Percentiles rank a stretch among this genome's conserved stretches.
phyloP scores from a whole-genome alignment of 306 rosid genomes.

The Gleditsia sinensis region DNA sequence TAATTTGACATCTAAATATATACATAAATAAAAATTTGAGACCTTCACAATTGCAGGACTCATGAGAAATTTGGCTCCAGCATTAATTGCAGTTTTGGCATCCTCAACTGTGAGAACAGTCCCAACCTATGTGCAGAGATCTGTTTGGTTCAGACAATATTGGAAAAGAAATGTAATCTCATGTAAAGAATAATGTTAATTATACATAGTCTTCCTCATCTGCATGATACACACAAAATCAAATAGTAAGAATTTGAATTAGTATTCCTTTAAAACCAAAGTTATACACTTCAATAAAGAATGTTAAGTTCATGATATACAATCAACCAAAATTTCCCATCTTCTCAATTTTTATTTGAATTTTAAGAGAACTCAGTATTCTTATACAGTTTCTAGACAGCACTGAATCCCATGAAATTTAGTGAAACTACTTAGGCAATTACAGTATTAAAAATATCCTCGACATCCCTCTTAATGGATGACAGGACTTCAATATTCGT shows the following conservation, averaged over 20 bases:
- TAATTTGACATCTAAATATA: constrained; percentile 5
- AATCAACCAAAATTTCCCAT: not conserved
- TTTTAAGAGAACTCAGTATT: not conserved
- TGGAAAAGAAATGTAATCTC: constrained; percentile 26
- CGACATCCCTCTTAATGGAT: not conserved
- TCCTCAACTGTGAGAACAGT: constrained; percentile 81
- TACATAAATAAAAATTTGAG: constrained; percentile 15
- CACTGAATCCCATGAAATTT: constrained; percentile 7
- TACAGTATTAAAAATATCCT: too few species aligned
- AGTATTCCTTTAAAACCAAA: constrained; percentile 2
- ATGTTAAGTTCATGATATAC: not conserved
- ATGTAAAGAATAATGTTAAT: not conserved
- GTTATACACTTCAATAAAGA: not conserved
- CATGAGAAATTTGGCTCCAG: constrained; percentile 95
- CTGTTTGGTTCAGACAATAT: constrained; percentile 31
- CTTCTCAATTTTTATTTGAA: not conserved
- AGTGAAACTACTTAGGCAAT: constrained; percentile 6
- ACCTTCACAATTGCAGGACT: constrained; percentile 86
- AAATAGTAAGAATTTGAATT: constrained; percentile 11
- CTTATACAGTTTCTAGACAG: not conserved
- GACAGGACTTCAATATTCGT: not conserved
- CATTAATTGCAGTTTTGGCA: constrained; percentile 64
- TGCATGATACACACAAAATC: constrained; percentile 2
- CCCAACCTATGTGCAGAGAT: constrained; percentile 69
- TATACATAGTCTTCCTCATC: constrained; percentile 8